phyloP scores from a whole-genome alignment of 768 basidiomycete species.

The Thelephora ganbajun region DNA sequence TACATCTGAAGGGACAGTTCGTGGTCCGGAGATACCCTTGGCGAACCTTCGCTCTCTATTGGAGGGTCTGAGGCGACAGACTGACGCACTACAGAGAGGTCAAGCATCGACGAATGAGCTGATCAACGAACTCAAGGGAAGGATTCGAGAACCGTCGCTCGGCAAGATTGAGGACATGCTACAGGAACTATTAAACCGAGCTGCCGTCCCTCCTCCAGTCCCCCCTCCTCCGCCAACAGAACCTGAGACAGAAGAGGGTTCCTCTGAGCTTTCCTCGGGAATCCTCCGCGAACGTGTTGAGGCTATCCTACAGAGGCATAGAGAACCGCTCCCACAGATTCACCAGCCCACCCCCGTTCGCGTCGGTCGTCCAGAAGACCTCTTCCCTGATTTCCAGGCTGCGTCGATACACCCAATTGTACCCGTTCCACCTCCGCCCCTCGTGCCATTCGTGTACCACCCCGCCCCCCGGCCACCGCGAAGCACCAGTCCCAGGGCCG shows the following conservation, averaged over 20 bases:
- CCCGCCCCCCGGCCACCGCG: slow-evolving; percentile 29
- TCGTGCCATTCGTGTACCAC: slow-evolving; percentile 42
- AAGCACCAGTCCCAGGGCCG: slow-evolving; percentile 25
- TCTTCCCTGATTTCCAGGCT: slow-evolving; percentile 47
- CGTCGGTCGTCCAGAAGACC: slow-evolving; percentile 40
- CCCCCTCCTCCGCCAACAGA: background rate
- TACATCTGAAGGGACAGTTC: slow-evolving; percentile 20
- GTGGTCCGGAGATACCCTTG: slow-evolving; percentile 21
- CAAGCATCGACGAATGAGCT: slow-evolving; percentile 47
- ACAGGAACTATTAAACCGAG: slow-evolving; percentile 23
- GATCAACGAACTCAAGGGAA: slow-evolving; percentile 38
- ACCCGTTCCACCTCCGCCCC: slow-evolving; percentile 33
- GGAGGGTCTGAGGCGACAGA: slow-evolving; percentile 42
- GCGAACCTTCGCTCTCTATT: slow-evolving; percentile 40
- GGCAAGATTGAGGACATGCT: slow-evolving; percentile 36
- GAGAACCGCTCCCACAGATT: slow-evolving; percentile 20
- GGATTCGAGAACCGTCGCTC: slow-evolving; percentile 17
- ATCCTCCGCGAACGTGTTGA: background rate
- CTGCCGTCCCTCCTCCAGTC: background rate
- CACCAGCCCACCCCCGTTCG: slow-evolving; percentile 28
- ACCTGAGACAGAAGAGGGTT: slow-evolving; percentile 5
- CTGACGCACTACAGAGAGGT: slow-evolving; percentile 44
- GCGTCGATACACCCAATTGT: slow-evolving; percentile 25
- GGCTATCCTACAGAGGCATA: slow-evolving; percentile 3
- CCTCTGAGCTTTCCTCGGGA: background rate